Evolutionary conservation across 192 early-diverging fungal genomes (phyloP).

Genomic region (Coemansia nantahalensis): DNA sequence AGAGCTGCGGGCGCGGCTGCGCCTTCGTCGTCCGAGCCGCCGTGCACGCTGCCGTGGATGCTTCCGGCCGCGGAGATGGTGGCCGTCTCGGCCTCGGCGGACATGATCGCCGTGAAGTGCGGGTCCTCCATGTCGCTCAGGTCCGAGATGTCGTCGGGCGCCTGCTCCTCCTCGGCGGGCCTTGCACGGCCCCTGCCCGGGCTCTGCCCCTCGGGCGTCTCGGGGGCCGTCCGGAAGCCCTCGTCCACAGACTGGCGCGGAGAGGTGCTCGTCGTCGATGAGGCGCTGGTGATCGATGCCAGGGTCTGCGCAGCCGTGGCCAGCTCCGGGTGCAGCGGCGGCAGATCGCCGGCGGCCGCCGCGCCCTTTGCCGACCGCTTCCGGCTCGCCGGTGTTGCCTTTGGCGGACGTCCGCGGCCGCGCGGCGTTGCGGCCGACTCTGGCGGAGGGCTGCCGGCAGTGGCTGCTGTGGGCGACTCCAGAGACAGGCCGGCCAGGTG

Average conservation of each 20-base stretch:
- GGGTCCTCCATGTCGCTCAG: constrained; percentile 50
- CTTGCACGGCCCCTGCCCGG: not conserved
- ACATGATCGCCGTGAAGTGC: constrained; percentile 44
- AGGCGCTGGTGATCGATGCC: constrained; percentile 16
- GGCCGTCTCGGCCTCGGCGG: constrained; percentile 25
- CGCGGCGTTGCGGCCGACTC: constrained; percentile 4
- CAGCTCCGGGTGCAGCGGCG: constrained; percentile 30
- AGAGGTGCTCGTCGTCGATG: not conserved
- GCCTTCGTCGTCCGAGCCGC: constrained; percentile 4
- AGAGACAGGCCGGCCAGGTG: not conserved
- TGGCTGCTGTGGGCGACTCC: constrained; percentile 14
- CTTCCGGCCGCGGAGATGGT: constrained; percentile 33
- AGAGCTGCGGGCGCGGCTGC: too few relatives aligned
- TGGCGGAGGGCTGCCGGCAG: not conserved
- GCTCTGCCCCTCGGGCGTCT: constrained; percentile 21
- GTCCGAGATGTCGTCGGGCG: constrained; percentile 36
- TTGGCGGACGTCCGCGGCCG: not conserved
- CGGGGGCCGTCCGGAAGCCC: constrained; percentile 29
- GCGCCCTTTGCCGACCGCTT: not conserved
- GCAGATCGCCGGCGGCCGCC: constrained; percentile 3
- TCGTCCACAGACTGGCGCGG: constrained; percentile 17
- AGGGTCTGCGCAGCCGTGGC: constrained; percentile 13
- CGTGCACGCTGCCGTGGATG: constrained; percentile 20
- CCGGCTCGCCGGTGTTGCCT: not conserved
- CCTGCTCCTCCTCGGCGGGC: constrained; percentile 3